Percentiles rank a stretch among this genome's conserved stretches.
Conservation (phyloP, 2,329 filamentous ascomycete species). For the Aspergillus bombycis region DNA sequence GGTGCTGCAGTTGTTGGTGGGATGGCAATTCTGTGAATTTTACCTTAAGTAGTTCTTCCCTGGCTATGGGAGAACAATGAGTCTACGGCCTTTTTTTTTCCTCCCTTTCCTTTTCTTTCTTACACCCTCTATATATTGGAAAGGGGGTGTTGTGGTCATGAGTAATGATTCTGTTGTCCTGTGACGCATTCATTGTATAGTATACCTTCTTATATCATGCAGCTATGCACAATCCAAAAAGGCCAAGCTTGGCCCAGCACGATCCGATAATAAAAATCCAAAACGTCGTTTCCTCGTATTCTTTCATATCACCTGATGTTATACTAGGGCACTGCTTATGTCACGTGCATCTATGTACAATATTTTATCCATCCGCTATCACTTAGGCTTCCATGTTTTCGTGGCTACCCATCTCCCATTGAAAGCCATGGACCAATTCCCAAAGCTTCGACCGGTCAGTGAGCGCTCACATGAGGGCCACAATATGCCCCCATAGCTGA, state of each 20-base stretch:
- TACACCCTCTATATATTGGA: background rate
- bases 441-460: conserved; percentile 1
- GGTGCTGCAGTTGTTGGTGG: conserved; percentile 38
- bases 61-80: background rate
- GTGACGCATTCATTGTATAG: background rate
- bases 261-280: background rate
- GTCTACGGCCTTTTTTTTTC: background rate
- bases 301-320: background rate
- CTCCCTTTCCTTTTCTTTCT: background rate
- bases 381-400: background rate
- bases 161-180: background rate
- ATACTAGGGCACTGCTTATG: background rate
- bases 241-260: background rate
- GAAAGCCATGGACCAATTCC: background rate
- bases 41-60: background rate
- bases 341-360: background rate
- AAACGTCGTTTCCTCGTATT: background rate
- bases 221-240: background rate
- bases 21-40: conserved; percentile 34
- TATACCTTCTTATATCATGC: background rate
- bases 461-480: background rate
- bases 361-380: background rate
- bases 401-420: background rate
- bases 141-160: background rate
- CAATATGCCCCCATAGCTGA: conserved; percentile 2